phyloP scores from a whole-genome alignment of 2,329 filamentous ascomycete species.

The Aureobasidium sp. region DNA sequence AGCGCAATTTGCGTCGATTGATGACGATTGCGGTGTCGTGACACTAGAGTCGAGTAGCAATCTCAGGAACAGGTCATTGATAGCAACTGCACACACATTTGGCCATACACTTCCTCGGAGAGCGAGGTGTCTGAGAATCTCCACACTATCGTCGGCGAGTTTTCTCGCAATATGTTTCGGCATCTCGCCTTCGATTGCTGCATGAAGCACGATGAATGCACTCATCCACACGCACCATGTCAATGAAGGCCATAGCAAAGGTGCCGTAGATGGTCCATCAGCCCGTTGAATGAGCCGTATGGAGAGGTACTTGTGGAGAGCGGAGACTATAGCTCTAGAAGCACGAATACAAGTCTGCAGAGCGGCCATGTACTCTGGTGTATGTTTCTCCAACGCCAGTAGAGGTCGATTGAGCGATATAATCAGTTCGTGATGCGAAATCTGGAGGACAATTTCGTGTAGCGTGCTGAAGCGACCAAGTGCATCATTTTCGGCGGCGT shows the following conservation, averaged over 20 bases:
- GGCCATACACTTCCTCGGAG: constrained; percentile 15
- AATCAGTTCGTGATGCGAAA: constrained; percentile 42
- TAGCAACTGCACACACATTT: constrained; percentile 15
- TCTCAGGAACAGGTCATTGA: constrained; percentile 12
- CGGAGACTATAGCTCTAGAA: constrained; percentile 37
- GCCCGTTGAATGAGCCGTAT: constrained; percentile 16
- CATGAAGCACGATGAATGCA: constrained; percentile 43
- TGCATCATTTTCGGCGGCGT: not conserved
- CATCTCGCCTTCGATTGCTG: constrained; percentile 39
- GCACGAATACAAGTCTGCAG: constrained; percentile 45
- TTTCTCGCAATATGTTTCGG: constrained; percentile 30
- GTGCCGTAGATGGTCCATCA: constrained; percentile 13
- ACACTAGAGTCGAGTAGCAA: not conserved
- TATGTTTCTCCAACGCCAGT: constrained; percentile 37
- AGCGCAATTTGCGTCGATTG: not conserved
- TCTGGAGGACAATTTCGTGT: constrained; percentile 36
- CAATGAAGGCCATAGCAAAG: constrained; percentile 42
- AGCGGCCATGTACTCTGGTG: constrained; percentile 38
- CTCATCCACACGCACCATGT: constrained; percentile 48
- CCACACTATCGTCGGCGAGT: constrained; percentile 14
- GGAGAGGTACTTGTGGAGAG: constrained; percentile 29
- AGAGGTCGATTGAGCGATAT: constrained; percentile 45
- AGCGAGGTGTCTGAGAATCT: constrained; percentile 14
- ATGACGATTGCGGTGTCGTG: not conserved
- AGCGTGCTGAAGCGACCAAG: constrained; percentile 25